Percentiles rank a stretch among this genome's conserved stretches.
phyloP scores from a whole-genome alignment of 352 stramenopile species.

The Phytopythium montanum region DNA sequence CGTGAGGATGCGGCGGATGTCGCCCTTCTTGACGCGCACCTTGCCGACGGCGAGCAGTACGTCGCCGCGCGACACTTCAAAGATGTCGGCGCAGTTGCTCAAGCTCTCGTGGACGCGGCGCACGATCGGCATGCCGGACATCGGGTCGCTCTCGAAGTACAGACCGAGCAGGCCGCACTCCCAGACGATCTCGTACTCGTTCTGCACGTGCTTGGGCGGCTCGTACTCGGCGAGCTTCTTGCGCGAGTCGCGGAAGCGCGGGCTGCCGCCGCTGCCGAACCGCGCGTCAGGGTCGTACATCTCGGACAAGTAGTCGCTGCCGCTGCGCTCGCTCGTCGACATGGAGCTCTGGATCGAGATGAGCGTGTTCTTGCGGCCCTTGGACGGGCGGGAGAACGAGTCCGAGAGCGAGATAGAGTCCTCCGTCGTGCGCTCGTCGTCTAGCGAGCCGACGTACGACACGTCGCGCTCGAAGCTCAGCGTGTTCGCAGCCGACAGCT shows the following conservation, averaged over 20 bases:
- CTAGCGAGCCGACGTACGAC: slow-evolving; percentile 68
- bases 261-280: slow-evolving; percentile 38
- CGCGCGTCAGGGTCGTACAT: slow-evolving; percentile 48
- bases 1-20: slow-evolving; percentile 73
- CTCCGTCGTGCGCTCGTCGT: slow-evolving; percentile 39
- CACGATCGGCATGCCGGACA: slow-evolving; percentile 82
- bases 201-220: slow-evolving; percentile 57
- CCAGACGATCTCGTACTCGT: slow-evolving; percentile 89
- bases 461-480: slow-evolving; percentile 77
- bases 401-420: slow-evolving; percentile 46
- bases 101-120: slow-evolving; percentile 84
- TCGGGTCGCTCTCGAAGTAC: slow-evolving; percentile 81
- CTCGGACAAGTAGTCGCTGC: slow-evolving; percentile 30
- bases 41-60: slow-evolving; percentile 74
- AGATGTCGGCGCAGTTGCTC: slow-evolving; percentile 85
- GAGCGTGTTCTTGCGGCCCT: slow-evolving; percentile 44
- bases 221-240: slow-evolving; percentile 65
- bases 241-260: slow-evolving; percentile 41
- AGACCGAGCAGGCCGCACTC: slow-evolving; percentile 77
- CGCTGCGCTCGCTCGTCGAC: slow-evolving; percentile 54
- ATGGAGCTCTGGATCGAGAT: slow-evolving; percentile 51
- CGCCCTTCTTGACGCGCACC: slow-evolving; percentile 74
- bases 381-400: slow-evolving; percentile 31
- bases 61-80: slow-evolving; percentile 77
- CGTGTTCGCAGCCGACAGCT: slow-evolving; percentile 67